Conservation (phyloP, 352 stramenopile genomes). For the Phytophthora syringae region DNA sequence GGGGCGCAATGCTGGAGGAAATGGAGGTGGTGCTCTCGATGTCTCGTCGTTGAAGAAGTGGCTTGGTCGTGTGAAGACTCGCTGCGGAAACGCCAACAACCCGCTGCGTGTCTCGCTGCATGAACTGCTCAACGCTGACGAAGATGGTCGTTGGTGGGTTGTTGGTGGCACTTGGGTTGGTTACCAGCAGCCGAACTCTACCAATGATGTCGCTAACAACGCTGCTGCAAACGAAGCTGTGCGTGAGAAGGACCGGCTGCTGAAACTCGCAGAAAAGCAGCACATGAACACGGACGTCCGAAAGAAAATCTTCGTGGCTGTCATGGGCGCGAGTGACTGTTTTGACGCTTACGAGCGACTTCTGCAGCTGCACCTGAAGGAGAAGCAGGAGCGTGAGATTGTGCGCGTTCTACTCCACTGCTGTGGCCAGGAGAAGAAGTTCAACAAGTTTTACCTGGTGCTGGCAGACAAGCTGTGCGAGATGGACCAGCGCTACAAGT, state of each 20-base stretch:
- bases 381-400: conserved; percentile 94
- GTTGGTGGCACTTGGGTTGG: conserved; percentile 95
- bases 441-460: conserved; percentile 97
- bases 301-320: conserved; percentile 96
- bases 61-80: conserved; percentile 95
- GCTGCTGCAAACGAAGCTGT: conserved; percentile 19
- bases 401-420: conserved; percentile 96
- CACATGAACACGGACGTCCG: conserved; percentile 98
- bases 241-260: conserved; percentile 70
- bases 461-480: conserved; percentile 94
- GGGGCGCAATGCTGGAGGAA: conserved; percentile 40
- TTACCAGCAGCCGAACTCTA: conserved; percentile 53
- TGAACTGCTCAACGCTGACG: conserved; percentile 77
- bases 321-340: conserved; percentile 96
- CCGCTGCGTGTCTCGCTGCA: conserved; percentile 75
- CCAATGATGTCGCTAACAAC: conserved; percentile 40
- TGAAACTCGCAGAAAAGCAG: conserved; percentile 94
- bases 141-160: conserved; percentile 96
- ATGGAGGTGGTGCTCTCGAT: conserved; percentile 52
- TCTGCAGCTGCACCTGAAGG: conserved; percentile 89
- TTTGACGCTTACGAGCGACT: conserved; percentile 97
- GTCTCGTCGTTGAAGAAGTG: conserved; percentile 91
- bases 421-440: conserved; percentile 82
- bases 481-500: conserved; percentile 95
- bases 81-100: conserved; percentile 80